These are phyloP conservation scores for Pezicula neosporulosa DNA, from an alignment of 2,329 filamentous ascomycete species.

Conservation along the genomic window DNA sequence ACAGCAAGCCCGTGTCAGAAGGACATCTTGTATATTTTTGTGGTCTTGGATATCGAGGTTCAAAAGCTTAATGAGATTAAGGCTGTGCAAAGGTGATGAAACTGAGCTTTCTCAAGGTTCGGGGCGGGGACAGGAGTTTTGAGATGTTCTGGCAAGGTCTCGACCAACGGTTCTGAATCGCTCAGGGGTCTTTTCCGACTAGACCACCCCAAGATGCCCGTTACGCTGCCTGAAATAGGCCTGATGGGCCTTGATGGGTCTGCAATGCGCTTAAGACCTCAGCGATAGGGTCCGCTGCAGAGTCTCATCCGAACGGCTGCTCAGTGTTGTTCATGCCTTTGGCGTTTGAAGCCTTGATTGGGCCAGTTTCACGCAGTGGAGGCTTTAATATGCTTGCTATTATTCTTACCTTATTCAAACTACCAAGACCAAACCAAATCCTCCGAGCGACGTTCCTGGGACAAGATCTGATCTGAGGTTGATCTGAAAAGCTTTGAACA, in stretches of 20 bases:
- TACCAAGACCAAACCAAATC: background rate
- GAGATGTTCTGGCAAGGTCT: background rate
- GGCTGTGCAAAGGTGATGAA: background rate
- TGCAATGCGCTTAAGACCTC: too few species aligned
- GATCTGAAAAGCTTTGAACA: too few species aligned
- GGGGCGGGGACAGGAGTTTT: background rate
- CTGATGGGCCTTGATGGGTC: too few species aligned
- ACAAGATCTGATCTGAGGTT: too few species aligned
- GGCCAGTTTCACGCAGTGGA: background rate
- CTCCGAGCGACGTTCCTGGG: too few species aligned
- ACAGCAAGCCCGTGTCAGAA: background rate
- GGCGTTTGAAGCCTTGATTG: too few species aligned
- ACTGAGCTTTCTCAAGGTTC: background rate
- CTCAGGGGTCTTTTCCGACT: background rate
- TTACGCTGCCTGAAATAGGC: too few species aligned
- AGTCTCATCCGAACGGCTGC: background rate
- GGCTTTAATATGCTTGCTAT: background rate
- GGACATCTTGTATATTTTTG: background rate
- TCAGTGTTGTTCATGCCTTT: too few species aligned
- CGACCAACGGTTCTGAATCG: background rate
- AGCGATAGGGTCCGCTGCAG: background rate
- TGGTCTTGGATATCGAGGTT: background rate
- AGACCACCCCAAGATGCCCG: too few species aligned
- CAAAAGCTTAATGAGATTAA: background rate
- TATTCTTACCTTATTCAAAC: background rate